Conservation (phyloP, 441 rosid species). For the Theobroma grandiflorum region DNA sequence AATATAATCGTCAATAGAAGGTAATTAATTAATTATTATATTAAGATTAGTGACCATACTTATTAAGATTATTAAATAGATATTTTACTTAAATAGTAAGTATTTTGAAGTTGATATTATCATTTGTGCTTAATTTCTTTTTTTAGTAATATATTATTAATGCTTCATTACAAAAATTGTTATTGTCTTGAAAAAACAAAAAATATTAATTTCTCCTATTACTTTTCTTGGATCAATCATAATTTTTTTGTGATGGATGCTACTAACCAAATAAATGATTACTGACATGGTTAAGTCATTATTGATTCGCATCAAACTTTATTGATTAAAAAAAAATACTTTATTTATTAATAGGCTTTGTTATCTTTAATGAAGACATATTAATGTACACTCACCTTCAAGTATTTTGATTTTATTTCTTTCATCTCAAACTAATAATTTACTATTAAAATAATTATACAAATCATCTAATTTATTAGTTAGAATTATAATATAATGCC, state of each 20-base stretch:
- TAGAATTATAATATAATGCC: no score
- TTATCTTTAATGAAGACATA: not conserved
- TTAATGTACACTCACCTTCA: not conserved
- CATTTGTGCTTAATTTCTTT: no score
- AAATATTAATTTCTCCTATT: not conserved
- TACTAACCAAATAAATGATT: not conserved
- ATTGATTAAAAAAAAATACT: not conserved
- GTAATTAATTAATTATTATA: no score
- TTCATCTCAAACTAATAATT: not conserved
- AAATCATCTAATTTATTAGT: no score
- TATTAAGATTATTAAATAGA: no score
- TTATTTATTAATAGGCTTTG: not conserved
- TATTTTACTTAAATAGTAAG: no score
- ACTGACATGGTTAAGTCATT: not conserved
- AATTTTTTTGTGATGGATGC: not conserved
- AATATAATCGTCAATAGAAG: no score
- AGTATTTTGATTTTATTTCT: conserved; percentile 2
- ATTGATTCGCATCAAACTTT: not conserved
- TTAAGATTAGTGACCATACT: no score
- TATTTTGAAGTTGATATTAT: no score
- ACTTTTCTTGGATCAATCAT: not conserved
- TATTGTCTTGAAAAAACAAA: not conserved
- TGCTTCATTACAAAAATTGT: not conserved
- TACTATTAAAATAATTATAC: not conserved
- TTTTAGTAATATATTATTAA: no score